Base-by-base conservation (phyloP, 768 basidiomycete genomes). In the Pilatotrama ljubarskyi region DNA sequence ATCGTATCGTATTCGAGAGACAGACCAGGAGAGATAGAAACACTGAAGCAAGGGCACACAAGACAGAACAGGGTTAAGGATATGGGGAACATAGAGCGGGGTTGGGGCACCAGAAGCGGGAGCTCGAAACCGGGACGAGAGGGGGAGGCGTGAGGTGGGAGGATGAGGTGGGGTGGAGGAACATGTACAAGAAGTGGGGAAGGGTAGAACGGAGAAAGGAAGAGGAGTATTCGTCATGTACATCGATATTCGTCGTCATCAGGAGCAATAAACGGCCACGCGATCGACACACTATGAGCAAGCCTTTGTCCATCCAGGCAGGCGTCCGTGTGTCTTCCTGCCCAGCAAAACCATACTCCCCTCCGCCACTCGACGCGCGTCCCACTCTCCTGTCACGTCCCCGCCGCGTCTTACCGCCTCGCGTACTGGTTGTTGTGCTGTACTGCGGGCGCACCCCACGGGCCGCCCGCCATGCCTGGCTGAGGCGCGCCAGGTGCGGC, bases 371-470 rank as follows among this genome's bases (percentile, higher is more conserved):
- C 17, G 22, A 25, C 47, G 18, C 6, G 29, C 29, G 29, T 32
- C 29, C 29, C 29, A 10, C 10, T 10, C 29, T 32, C 29, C 10
- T 32, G 29, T 5, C 29, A 10, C 5, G 10, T 10, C 29, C 29
- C 5, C 29, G 29, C 29, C 10, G 29, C 54, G 5, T 11, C 42
- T 56, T 41, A 69, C 58, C 70, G 66, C 50, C 68, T 47, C 15
- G 52, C 64, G 58, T 72, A 72, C 58, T 70, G 70, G 58, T 53
- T 63, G 18, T 61, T 48, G 61, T 69, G 70, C 63, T 68, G 70
- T 58, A 71, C 70, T 24, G 55, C 58, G 17, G 66, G 70, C 37
- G 62, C 57, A 3, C 67, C 68, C 70, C 68, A 69, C 35, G 67
- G 62, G 11, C 44, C 53, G 18, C 59, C 59, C 44, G 55, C 35